Base-by-base conservation (phyloP, 1,284 basidiomycete species). In the Ustilago vetiveriae region DNA sequence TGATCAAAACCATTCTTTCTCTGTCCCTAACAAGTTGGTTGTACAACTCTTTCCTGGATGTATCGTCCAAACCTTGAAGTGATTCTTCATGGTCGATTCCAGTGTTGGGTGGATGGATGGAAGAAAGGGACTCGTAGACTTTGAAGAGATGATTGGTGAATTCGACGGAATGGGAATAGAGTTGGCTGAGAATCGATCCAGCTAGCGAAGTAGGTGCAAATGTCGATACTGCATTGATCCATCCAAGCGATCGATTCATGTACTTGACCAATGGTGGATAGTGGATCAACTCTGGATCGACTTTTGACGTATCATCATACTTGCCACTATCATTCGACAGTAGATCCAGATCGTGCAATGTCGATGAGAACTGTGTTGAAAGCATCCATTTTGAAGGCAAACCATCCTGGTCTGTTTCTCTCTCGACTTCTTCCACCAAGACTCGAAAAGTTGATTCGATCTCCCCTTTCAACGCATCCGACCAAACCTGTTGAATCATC, bases 201-300 rank as follows among this genome's bases (percentile, higher is more conserved):
- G 43, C 26, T 0, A 68, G 36, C 1, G 32, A 40, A 14, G 29
- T 16, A 4, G 67, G 64, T 11, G 66, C 57, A 29, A 69, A 72
- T 0, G 45, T 14, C 10, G 54, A 47, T 4, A 69, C 26, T 10
- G 60, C 70, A 11, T 69, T 65, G 13, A 62, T 39, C 50, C 48
- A 56, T 6, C 35, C 48, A 26, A 69, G 17, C 0, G 69, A 33
- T 2, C 53, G 41, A 22, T 72, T 72, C 29, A 72, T 39, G 26
- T 65, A 45, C 27, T 51, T 45, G 0, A 46, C 58, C 9, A 72
- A 26, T 1, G 50, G 44, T 9, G 66, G 66, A 23, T 56, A 68
- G 38, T 62, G 37, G 16, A 59, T 43, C 0, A 68, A 46, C 48
- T 65, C 56, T 10, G 52, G 53, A 44, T 64, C 57, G 27, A 57